A percentile compares a stretch with the other conserved stretches of the same genome.
phyloP scores from a whole-genome alignment of 768 basidiomycete genomes.

The Serpula lacrymans region DNA sequence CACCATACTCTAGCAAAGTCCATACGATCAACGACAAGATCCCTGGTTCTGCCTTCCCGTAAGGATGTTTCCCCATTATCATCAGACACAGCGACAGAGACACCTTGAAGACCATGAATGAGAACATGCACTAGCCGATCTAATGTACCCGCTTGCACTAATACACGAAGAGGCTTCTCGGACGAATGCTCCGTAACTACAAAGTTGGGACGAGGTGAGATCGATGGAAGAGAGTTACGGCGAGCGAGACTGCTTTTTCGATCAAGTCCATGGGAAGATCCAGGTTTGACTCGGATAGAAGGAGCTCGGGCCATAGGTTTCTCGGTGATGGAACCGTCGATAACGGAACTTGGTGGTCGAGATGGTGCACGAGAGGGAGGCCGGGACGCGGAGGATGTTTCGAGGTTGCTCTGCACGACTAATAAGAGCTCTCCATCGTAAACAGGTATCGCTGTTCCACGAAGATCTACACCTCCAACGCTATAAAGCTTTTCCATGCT shows the following conservation, averaged over 20 bases:
- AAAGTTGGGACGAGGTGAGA: slow-evolving; percentile 60
- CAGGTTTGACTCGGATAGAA: slow-evolving; percentile 76
- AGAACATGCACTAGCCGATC: slow-evolving; percentile 72
- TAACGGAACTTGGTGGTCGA: slow-evolving; percentile 64
- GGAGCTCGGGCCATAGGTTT: slow-evolving; percentile 56
- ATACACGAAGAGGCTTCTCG: slow-evolving; percentile 69
- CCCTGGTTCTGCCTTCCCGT: slow-evolving; percentile 68
- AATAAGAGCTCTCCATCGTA: slow-evolving; percentile 74
- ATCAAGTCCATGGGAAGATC: slow-evolving; percentile 63
- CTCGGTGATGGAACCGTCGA: slow-evolving; percentile 35
- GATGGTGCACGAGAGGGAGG: slow-evolving; percentile 63
- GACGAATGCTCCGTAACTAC: slow-evolving; percentile 60
- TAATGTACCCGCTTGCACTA: slow-evolving; percentile 77
- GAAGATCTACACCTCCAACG: slow-evolving; percentile 45
- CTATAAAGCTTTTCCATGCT: slow-evolving; percentile 25
- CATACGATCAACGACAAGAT: slow-evolving; percentile 64
- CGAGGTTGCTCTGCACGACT: slow-evolving; percentile 53
- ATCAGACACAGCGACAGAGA: slow-evolving; percentile 79
- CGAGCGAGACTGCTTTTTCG: slow-evolving; percentile 75
- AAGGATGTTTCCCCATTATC: slow-evolving; percentile 86
- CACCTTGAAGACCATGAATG: slow-evolving; percentile 71
- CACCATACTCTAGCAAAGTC: slow-evolving; percentile 83
- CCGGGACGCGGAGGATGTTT: slow-evolving; percentile 45
- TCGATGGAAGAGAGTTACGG: slow-evolving; percentile 74
- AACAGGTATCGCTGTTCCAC: slow-evolving; percentile 69